Base-by-base conservation (phyloP, 176 grass and related monocot genomes). In the Musa beccarii region DNA sequence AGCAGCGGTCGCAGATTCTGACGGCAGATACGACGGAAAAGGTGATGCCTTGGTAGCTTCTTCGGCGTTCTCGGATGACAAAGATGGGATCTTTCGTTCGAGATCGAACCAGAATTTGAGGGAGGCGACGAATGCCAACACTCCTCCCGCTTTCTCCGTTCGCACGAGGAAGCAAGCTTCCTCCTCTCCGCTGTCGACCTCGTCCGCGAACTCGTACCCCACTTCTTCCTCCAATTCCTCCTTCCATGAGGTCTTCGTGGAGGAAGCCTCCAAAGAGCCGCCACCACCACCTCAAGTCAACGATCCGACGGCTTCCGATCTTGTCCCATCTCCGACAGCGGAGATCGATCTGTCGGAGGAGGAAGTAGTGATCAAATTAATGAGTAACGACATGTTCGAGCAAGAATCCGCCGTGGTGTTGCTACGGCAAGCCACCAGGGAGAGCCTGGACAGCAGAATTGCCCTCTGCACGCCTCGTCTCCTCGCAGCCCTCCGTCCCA, bases 381-480 rank as follows among this genome's bases (percentile, higher is more conserved):
- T 26, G 19, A 53, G 79, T 15, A 49, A 34, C 15, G 77, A 76
- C 1, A 49, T 51, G 17, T 21, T 9, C 9, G 17, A 51, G 68
- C 70, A 54, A 63, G 66, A 10, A 57, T 43, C 72, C 22, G 75
- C 80, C 21, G 34, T 82, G 84, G 75, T 34, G 14, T 82, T 80
- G 49, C 84, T 86, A 19, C 75, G 75, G 19, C 68, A 68, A 68
- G 75, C 75, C 51, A 86, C 75, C 7, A 75, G 84, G 53, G 84
- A 82, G 75, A 82, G 69, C 61, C 51, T 68, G 19, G 53, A 82
- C 16, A 69, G 69, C 43, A 22, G 84, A 28, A 66, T 80, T 2
- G 52, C 77, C 25, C 76, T 89, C 12, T 89, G 87, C 57, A 89
- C 73, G 9, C 49, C 77, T 28, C 61, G 81, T 59, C 59, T 89